Conservation (phyloP, 148 eudicot species). For the Simmondsia chinensis region DNA sequence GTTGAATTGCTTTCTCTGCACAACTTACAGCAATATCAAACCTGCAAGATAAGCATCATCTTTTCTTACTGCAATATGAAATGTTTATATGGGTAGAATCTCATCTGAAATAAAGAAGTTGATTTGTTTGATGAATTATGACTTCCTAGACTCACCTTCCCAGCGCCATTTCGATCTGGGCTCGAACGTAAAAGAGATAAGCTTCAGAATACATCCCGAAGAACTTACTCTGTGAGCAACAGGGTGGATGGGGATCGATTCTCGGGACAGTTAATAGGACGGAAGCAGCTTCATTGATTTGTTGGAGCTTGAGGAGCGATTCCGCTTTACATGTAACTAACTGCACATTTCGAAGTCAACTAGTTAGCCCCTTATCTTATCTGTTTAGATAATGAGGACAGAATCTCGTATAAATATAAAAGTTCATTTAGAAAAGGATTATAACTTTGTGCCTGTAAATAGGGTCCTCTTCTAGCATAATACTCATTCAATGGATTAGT, state of each 20-base stretch:
- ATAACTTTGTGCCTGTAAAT: too few relatives aligned
- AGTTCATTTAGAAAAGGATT: too few relatives aligned
- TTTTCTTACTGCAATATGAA: slow-evolving; percentile 19
- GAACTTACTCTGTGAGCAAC: slow-evolving; percentile 46
- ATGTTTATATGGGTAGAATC: too few relatives aligned
- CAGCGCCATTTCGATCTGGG: slow-evolving; percentile 74
- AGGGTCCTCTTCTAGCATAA: too few relatives aligned
- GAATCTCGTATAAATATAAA: too few relatives aligned
- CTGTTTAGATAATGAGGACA: too few relatives aligned
- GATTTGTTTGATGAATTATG: slow-evolving; percentile 3
- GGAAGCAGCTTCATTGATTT: slow-evolving; percentile 50
- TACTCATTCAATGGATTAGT: too few relatives aligned
- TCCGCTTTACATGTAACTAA: slow-evolving; percentile 71
- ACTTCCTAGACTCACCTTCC: slow-evolving; percentile 67
- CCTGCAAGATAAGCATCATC: slow-evolving; percentile 62
- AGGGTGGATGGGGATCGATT: slow-evolving; percentile 26
- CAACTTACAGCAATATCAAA: slow-evolving; percentile 64
- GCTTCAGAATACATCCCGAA: slow-evolving; percentile 87
- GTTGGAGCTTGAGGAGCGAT: slow-evolving; percentile 73
- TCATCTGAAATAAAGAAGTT: too few relatives aligned
- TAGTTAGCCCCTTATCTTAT: slow-evolving; percentile 9
- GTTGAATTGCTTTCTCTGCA: slow-evolving; percentile 55
- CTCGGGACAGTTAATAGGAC: slow-evolving; percentile 36
- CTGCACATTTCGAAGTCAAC: slow-evolving; percentile 35
- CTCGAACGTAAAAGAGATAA: slow-evolving; percentile 58